Evolutionary conservation across 2,329 filamentous ascomycete genomes (phyloP).

Genomic region (Penicillium sp.): DNA sequence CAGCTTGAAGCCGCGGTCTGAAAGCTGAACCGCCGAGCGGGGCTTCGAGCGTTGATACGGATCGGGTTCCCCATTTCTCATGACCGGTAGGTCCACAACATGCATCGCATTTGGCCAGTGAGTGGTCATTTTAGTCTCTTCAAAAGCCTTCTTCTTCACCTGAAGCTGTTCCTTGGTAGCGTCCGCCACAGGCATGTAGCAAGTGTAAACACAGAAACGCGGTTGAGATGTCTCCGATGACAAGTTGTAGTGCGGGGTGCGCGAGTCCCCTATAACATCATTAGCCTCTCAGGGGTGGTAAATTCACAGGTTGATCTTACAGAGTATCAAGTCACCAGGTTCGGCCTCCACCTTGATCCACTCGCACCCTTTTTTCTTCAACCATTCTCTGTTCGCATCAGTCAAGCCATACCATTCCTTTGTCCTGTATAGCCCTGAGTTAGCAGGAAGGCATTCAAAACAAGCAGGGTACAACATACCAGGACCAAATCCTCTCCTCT

Average conservation of each 20-base stretch:
- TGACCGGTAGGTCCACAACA: slow-evolving; percentile 17
- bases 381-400: slow-evolving; percentile 30
- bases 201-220: slow-evolving; percentile 41
- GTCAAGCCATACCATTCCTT: slow-evolving; percentile 33
- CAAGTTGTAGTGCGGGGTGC: slow-evolving; percentile 42
- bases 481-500: slow-evolving; percentile 26
- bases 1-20: slow-evolving; percentile 45
- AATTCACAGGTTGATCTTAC: slow-evolving; percentile 11
- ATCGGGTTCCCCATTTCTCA: slow-evolving; percentile 16
- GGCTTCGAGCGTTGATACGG: slow-evolving; percentile 37
- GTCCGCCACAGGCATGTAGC: slow-evolving; percentile 42
- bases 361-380: slow-evolving; percentile 25
- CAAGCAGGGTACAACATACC: slow-evolving; percentile 5
- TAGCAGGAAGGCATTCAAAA: neutral
- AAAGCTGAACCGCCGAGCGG: slow-evolving; percentile 39
- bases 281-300: neutral
- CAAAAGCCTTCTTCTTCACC: slow-evolving; percentile 45
- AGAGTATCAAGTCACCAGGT: slow-evolving; percentile 46
- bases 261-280: slow-evolving; percentile 29
- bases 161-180: slow-evolving; percentile 42
- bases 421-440: neutral
- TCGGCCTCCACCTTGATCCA: slow-evolving; percentile 42
- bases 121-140: slow-evolving; percentile 40
- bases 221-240: slow-evolving; percentile 29
- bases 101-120: slow-evolving; percentile 36